A percentile compares a stretch with the other conserved stretches of the same genome.
Conservation (phyloP, 768 basidiomycete species). For the Nidula microcarpa region DNA sequence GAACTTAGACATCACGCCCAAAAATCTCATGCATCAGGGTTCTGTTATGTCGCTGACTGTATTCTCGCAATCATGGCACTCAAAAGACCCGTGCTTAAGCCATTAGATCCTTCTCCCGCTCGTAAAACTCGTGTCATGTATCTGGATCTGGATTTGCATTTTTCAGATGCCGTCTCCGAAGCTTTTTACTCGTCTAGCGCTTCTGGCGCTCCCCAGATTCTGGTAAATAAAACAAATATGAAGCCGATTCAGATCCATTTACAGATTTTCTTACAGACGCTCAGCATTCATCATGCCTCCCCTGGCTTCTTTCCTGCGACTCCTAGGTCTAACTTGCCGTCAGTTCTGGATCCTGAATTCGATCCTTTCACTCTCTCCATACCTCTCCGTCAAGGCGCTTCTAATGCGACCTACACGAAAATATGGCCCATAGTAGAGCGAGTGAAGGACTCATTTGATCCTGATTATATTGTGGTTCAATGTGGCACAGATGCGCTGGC, state of each 20-base stretch:
- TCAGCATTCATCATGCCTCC: conserved; percentile 82
- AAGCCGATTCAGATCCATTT: not conserved
- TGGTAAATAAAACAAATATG: conserved; percentile 27
- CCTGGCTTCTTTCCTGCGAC: conserved; percentile 84
- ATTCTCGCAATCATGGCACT: conserved; percentile 78
- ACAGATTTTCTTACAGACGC: conserved; percentile 40
- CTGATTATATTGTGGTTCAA: conserved; percentile 80
- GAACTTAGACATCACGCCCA: conserved; percentile 76
- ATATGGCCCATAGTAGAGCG: conserved; percentile 66
- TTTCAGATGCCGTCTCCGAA: conserved; percentile 83
- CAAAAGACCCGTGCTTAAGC: conserved; percentile 29
- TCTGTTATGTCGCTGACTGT: conserved; percentile 93
- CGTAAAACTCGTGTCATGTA: conserved; percentile 72
- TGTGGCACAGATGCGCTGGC: conserved; percentile 87
- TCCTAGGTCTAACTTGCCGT: conserved; percentile 42
- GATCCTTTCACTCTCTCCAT: conserved; percentile 77
- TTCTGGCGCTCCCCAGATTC: conserved; percentile 35
- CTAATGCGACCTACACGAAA: conserved; percentile 52
- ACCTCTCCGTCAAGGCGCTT: conserved; percentile 74
- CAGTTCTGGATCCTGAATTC: conserved; percentile 25
- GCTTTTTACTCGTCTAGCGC: conserved; percentile 53
- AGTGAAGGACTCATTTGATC: conserved; percentile 58
- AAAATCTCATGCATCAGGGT: conserved; percentile 77
- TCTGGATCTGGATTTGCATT: conserved; percentile 90
- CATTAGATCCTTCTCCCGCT: not conserved